Evolutionary conservation across 306 rosid species (phyloP).

Genomic region (Cyclanthera cordifolia): DNA sequence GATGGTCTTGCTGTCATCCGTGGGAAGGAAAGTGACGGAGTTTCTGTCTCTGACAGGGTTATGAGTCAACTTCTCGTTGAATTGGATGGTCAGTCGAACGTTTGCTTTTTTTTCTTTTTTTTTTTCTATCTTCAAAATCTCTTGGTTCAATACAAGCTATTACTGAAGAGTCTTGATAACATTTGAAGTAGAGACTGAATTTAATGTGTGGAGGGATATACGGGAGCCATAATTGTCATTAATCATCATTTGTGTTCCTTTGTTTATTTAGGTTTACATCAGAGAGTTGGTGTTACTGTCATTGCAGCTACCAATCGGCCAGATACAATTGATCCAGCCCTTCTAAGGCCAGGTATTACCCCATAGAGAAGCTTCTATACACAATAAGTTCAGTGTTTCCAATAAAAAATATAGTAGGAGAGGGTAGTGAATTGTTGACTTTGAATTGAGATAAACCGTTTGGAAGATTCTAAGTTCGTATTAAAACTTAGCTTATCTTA

Average conservation of each 20-base stretch:
- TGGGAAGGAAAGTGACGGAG: conserved; percentile 79
- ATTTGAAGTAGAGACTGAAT: neutral
- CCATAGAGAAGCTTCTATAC: neutral
- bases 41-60: conserved; percentile 86
- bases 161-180: neutral
- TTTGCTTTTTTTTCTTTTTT: conserved; percentile 3
- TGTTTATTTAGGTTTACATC: conserved; percentile 56
- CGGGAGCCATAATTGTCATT: neutral
- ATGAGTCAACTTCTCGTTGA: conserved; percentile 88
- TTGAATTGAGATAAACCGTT: too few relatives aligned
- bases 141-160: neutral
- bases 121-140: neutral
- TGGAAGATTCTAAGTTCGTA: too few relatives aligned
- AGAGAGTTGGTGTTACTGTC: conserved; percentile 72
- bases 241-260: conserved; percentile 2
- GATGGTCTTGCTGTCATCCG: conserved; percentile 76
- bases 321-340: conserved; percentile 83
- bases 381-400: too few relatives aligned
- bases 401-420: too few relatives aligned
- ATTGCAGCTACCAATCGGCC: conserved; percentile 94
- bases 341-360: conserved; percentile 68
- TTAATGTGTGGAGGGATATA: neutral
- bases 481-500: too few relatives aligned
- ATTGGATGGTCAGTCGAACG: conserved; percentile 66
- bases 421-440: too few relatives aligned